Conservation (phyloP, 257 asterid genomes). For the Solanum okadae region DNA sequence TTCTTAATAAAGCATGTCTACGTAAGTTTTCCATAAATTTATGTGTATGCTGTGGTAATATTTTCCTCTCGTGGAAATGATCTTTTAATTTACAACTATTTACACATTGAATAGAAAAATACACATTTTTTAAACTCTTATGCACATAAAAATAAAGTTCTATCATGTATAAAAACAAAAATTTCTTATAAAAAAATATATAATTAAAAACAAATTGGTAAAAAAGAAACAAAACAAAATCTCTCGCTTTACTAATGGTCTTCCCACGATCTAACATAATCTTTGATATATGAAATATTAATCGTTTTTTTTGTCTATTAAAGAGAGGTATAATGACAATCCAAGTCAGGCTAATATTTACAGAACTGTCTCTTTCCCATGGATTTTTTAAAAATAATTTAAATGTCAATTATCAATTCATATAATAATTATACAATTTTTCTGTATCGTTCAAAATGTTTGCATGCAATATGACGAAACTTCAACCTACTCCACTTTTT, state of each 20-base stretch:
- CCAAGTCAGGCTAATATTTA: neutral
- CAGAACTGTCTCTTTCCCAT: constrained; percentile 1
- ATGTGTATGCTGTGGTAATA: neutral
- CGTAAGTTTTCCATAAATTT: too few relatives aligned
- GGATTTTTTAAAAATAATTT: constrained; percentile 2
- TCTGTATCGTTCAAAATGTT: neutral
- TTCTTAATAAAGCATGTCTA: too few relatives aligned
- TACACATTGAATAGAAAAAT: too few relatives aligned
- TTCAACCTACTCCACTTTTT: neutral
- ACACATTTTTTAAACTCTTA: too few relatives aligned
- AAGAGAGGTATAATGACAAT: neutral
- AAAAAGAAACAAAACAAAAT: neutral
- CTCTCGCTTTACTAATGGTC: neutral
- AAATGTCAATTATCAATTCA: neutral
- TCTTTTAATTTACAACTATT: too few relatives aligned
- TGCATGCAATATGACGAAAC: neutral
- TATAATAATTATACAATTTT: neutral
- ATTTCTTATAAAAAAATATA: too few relatives aligned
- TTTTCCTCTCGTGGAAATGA: too few relatives aligned
- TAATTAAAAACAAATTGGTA: too few relatives aligned
- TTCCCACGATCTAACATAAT: neutral
- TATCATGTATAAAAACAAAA: too few relatives aligned
- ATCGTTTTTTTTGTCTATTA: neutral
- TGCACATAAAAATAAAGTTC: neutral
- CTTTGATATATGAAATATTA: neutral